Evolutionary conservation across 2,329 filamentous ascomycete species (phyloP).

Genomic region (Moelleriella libera): DNA sequence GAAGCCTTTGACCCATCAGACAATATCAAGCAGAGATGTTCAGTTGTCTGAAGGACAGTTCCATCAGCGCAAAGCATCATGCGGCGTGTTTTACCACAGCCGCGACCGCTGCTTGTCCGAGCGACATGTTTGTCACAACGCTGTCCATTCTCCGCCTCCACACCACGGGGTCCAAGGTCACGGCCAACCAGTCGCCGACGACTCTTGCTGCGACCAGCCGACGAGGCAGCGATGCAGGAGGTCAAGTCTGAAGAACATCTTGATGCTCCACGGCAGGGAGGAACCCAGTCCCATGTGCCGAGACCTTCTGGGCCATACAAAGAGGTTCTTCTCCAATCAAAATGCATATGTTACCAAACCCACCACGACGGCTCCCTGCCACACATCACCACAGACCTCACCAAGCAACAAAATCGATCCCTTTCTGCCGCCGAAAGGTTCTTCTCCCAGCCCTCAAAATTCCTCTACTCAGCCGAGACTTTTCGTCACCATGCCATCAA

Average conservation of each 20-base stretch:
- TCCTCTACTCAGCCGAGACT: constrained; percentile 35
- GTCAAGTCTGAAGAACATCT: not conserved
- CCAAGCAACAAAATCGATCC: constrained; percentile 10
- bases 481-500: constrained; percentile 37
- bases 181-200: not conserved
- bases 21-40: not conserved
- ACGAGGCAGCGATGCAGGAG: no score
- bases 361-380: not conserved
- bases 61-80: not conserved
- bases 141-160: not conserved
- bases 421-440: constrained; percentile 16
- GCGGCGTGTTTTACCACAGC: not conserved
- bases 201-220: not conserved
- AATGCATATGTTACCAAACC: constrained; percentile 6
- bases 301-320: constrained; percentile 2
- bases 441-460: constrained; percentile 16
- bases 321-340: constrained; percentile 6
- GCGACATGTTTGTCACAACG: not conserved
- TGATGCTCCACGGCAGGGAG: not conserved
- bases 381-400: constrained; percentile 2
- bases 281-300: no score
- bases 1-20: not conserved
- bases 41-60: not conserved
- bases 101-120: not conserved
- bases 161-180: not conserved